Evolutionary conservation across 805 yeast genomes (phyloP).

Genomic region (Hanseniaspora nectarophila): DNA sequence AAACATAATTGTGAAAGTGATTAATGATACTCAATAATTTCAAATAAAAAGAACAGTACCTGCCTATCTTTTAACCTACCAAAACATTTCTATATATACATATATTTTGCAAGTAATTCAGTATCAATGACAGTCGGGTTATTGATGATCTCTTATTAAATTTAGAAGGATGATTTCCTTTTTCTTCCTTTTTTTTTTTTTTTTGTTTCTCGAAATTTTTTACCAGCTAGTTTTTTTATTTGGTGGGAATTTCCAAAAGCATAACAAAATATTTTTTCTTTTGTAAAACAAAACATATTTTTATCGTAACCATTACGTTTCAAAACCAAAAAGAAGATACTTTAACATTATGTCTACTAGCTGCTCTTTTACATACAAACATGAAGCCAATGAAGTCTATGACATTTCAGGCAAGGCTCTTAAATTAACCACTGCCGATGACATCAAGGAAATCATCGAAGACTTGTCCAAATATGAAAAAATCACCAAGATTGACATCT

Average conservation of each 20-base stretch:
- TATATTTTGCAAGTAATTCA: not conserved
- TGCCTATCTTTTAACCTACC: not conserved
- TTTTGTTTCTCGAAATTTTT: constrained; percentile 4
- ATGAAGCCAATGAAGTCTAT: constrained; percentile 38
- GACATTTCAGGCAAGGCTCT: constrained; percentile 64
- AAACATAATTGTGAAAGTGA: no score
- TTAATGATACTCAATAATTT: no score
- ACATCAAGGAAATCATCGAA: constrained; percentile 57
- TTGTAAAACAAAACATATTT: no score
- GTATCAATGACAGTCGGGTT: constrained; percentile 1
- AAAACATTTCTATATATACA: not conserved
- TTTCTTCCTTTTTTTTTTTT: not conserved
- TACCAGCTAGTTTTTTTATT: no score
- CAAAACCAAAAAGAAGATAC: constrained; percentile 3
- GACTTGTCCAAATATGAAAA: constrained; percentile 35
- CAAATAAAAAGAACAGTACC: no score
- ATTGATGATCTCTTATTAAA: not conserved
- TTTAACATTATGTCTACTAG: constrained; percentile 31
- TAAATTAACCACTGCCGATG: constrained; percentile 61
- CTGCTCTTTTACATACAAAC: constrained; percentile 31
- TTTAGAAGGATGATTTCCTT: not conserved
- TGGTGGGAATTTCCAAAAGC: no score
- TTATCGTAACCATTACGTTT: no score
- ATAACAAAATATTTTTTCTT: not conserved
- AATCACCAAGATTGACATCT: constrained; percentile 54